Percentiles rank a stretch among this genome's conserved stretches.
Evolutionary conservation across 2,329 filamentous ascomycete species (phyloP).

Genomic region (Exserohilum turcica): DNA sequence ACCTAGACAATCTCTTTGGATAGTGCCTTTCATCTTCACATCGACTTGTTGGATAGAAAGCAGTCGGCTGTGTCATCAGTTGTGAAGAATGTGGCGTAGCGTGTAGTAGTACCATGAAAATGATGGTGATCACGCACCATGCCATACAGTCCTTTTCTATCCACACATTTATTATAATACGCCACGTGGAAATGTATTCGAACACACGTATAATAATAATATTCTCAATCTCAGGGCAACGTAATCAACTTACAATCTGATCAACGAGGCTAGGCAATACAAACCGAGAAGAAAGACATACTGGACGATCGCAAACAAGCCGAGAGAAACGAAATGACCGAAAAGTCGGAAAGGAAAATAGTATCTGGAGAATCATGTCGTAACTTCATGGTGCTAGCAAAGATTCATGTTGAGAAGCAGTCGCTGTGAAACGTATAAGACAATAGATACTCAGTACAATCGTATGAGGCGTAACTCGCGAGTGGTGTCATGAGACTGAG

Average conservation of each 20-base stretch:
- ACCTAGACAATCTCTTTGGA: background rate
- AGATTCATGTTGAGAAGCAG: background rate
- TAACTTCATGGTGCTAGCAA: background rate
- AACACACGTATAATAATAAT: slow-evolving; percentile 4
- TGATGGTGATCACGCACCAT: too few relatives aligned
- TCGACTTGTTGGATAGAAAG: background rate
- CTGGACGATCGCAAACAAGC: background rate
- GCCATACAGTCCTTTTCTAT: too few relatives aligned
- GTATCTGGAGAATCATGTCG: background rate
- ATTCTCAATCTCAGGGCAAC: background rate
- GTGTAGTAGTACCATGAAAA: too few relatives aligned
- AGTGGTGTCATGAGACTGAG: background rate
- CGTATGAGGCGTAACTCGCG: background rate
- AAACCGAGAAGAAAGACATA: background rate
- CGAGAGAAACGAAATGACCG: background rate
- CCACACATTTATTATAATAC: too few relatives aligned
- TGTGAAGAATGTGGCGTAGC: too few relatives aligned
- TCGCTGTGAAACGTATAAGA: background rate
- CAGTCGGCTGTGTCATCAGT: too few relatives aligned
- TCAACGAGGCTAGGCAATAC: background rate
- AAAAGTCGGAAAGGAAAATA: too few relatives aligned
- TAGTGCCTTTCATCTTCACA: background rate
- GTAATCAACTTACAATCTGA: background rate
- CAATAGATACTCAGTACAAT: background rate
- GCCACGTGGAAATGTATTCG: too few relatives aligned